Percentiles rank a stretch among this genome's conserved stretches.
Conservation (phyloP, 306 rosid genomes). For the Carpinus viminea region DNA sequence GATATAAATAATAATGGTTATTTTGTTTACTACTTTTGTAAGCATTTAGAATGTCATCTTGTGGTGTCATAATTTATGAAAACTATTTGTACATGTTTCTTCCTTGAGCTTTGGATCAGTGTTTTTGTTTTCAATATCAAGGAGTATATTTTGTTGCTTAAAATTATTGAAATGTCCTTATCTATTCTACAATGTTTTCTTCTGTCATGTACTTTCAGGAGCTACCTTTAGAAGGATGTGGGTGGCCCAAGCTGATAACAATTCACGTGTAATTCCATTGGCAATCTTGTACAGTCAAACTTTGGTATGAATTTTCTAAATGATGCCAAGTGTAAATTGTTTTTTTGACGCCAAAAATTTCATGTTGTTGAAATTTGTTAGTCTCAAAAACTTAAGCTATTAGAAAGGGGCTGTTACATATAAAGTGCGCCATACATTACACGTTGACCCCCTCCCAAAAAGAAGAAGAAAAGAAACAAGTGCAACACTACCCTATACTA, state of each 20-base stretch:
- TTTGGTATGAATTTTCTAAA: slow-evolving; percentile 43
- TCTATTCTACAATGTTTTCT: not conserved
- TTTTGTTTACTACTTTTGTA: not conserved
- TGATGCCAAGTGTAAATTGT: slow-evolving; percentile 2
- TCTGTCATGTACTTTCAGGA: slow-evolving; percentile 48
- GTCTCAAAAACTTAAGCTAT: not conserved
- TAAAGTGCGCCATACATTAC: too few species aligned
- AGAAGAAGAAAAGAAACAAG: too few species aligned
- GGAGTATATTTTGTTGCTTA: not conserved
- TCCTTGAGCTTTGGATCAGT: not conserved
- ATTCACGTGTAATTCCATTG: slow-evolving; percentile 54
- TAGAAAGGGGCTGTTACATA: not conserved
- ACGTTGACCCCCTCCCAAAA: too few species aligned
- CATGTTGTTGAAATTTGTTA: not conserved
- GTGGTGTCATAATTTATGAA: not conserved
- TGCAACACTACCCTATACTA: too few species aligned
- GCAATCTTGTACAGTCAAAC: slow-evolving; percentile 59
- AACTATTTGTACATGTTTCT: not conserved
- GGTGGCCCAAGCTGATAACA: slow-evolving; percentile 57
- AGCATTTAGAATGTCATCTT: not conserved
- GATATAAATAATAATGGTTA: not conserved
- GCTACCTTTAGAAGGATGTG: slow-evolving; percentile 59
- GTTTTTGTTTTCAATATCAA: slow-evolving; percentile 6
- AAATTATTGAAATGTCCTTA: slow-evolving; percentile 2
- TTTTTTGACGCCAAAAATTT: slow-evolving; percentile 2